Conservation (phyloP, 2,329 filamentous ascomycete genomes). For the Nemania sp. region DNA sequence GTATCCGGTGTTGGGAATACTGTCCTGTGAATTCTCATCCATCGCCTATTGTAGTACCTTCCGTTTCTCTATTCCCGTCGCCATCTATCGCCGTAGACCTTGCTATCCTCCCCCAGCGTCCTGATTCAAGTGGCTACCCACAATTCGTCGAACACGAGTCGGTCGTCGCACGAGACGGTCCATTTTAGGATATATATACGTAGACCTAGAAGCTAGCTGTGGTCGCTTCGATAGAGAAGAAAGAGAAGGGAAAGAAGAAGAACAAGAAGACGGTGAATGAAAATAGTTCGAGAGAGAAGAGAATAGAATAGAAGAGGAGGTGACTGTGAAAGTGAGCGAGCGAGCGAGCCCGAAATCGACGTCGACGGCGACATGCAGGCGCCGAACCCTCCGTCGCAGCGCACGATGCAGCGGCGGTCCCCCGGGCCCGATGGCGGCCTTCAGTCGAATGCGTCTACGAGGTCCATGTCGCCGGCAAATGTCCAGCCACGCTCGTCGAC, state of each 20-base stretch:
- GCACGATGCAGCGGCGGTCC: conserved; percentile 70
- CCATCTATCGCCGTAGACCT: conserved; percentile 30
- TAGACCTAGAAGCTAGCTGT: conserved; percentile 29
- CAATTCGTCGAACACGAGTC: conserved; percentile 29
- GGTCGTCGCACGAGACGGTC: conserved; percentile 26
- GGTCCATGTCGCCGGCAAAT: conserved; percentile 70
- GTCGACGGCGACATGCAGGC: conserved; percentile 61
- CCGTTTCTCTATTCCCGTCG: conserved; percentile 8
- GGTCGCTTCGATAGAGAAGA: conserved; percentile 26
- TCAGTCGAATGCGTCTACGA: conserved; percentile 63
- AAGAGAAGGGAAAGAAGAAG: conserved; percentile 18
- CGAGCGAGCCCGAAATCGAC: conserved; percentile 27
- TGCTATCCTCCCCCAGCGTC: conserved; percentile 32
- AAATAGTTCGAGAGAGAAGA: too few relatives aligned
- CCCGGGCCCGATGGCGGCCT: conserved; percentile 71
- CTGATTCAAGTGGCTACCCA: conserved; percentile 27
- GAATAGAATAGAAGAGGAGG: conserved; percentile 23
- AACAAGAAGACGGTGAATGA: conserved; percentile 23
- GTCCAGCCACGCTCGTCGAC: conserved; percentile 73
- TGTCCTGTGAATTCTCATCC: conserved; percentile 29
- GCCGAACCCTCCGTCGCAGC: conserved; percentile 62
- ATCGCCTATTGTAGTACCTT: conserved; percentile 26
- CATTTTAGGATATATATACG: conserved; percentile 40
- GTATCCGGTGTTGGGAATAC: conserved; percentile 32
- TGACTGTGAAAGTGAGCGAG: conserved; percentile 17